phyloP scores from a whole-genome alignment of 2,329 filamentous ascomycete species.

The Apiospora marii region DNA sequence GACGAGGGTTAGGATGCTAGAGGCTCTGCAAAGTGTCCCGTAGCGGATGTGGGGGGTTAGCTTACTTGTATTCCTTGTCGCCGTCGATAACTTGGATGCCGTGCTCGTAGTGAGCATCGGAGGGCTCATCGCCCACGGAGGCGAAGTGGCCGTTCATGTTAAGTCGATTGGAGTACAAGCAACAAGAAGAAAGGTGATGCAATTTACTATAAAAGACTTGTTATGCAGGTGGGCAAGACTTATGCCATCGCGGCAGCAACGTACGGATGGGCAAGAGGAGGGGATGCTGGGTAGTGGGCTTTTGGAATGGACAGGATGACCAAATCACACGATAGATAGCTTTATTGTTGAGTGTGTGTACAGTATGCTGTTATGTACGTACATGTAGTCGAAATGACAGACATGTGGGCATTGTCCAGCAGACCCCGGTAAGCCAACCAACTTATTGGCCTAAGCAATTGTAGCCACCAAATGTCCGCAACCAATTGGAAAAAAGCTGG shows the following conservation, averaged over 20 bases:
- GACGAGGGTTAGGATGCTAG: slow-evolving; percentile 24
- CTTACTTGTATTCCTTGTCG: slow-evolving; percentile 96
- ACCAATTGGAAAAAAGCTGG: slow-evolving; percentile 1
- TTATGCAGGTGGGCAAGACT: slow-evolving; percentile 20
- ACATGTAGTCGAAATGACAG: slow-evolving; percentile 16
- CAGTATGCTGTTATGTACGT: slow-evolving; percentile 19
- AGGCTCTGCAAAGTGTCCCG: slow-evolving; percentile 23
- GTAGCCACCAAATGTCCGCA: slow-evolving; percentile 4
- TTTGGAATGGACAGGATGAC: slow-evolving; percentile 20
- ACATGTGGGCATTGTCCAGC: slow-evolving; percentile 20
- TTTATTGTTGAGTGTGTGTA: slow-evolving; percentile 21
- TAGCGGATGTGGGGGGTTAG: slow-evolving; percentile 26
- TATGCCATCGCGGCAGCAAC: slow-evolving; percentile 23
- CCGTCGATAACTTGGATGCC: slow-evolving; percentile 97
- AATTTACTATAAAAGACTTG: neutral
- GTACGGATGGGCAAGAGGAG: slow-evolving; percentile 2
- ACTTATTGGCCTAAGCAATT: neutral
- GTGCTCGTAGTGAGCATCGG: slow-evolving; percentile 79
- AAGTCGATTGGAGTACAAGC: slow-evolving; percentile 26
- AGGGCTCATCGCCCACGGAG: slow-evolving; percentile 71
- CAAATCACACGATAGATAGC: slow-evolving; percentile 26
- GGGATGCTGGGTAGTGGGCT: slow-evolving; percentile 15
- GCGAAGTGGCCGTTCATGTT: slow-evolving; percentile 84
- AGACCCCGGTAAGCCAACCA: slow-evolving; percentile 14
- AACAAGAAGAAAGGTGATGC: slow-evolving; percentile 14